Percentiles rank a stretch among this genome's conserved stretches.
phyloP scores from a whole-genome alignment of 805 yeast species.

The Kodamaea nitidulidarum region DNA sequence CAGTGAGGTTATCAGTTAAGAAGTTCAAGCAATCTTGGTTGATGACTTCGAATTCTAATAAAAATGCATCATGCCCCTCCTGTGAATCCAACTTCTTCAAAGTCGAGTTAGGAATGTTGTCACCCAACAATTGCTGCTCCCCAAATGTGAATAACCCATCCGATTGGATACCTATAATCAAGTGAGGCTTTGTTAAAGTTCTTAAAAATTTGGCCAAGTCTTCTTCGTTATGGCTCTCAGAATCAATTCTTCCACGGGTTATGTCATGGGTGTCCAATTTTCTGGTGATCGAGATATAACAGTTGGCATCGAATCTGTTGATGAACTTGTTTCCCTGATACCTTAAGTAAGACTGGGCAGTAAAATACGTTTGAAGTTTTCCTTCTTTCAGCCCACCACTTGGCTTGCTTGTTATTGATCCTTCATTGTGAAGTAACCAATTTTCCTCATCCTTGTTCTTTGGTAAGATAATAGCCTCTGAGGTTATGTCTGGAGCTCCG shows the following conservation, averaged over 20 bases:
- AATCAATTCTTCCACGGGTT: slow-evolving; percentile 63
- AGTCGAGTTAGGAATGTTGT: slow-evolving; percentile 62
- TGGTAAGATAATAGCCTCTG: slow-evolving; percentile 35
- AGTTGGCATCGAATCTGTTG: slow-evolving; percentile 89
- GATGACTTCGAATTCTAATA: slow-evolving; percentile 81
- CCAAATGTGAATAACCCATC: slow-evolving; percentile 91
- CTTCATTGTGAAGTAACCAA: slow-evolving; percentile 88
- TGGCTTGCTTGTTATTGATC: slow-evolving; percentile 36
- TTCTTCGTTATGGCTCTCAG: slow-evolving; percentile 30
- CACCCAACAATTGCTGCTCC: slow-evolving; percentile 84
- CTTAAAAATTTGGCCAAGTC: slow-evolving; percentile 49
- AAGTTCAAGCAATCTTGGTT: slow-evolving; percentile 68
- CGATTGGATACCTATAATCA: slow-evolving; percentile 83
- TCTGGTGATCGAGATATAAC: slow-evolving; percentile 90
- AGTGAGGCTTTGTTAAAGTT: slow-evolving; percentile 65
- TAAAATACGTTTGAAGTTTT: slow-evolving; percentile 62
- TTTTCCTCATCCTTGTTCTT: slow-evolving; percentile 60
- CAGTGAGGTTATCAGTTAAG: slow-evolving; percentile 53
- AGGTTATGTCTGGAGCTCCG: slow-evolving; percentile 7
- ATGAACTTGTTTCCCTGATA: slow-evolving; percentile 93
- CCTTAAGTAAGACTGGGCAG: slow-evolving; percentile 92
- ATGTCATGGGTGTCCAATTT: slow-evolving; percentile 95
- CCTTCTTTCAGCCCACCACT: slow-evolving; percentile 12
- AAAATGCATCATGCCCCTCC: slow-evolving; percentile 97
- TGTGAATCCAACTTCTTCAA: slow-evolving; percentile 79